Percentiles rank a stretch among this genome's conserved stretches.
Evolutionary conservation across 2,329 filamentous ascomycete species (phyloP).

Genomic region (Alternaria incomplexa): DNA sequence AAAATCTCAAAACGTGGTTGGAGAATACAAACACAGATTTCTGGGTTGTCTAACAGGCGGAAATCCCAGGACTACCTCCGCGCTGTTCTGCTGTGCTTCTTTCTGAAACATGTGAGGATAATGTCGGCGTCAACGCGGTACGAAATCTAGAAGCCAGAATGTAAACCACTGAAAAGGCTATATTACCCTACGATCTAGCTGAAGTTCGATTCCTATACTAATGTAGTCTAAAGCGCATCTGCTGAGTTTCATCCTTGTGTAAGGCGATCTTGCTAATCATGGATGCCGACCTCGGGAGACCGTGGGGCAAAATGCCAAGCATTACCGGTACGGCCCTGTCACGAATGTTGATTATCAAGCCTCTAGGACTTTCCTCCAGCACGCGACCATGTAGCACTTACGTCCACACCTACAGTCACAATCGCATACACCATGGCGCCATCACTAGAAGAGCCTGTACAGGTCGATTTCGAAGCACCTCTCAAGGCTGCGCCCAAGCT

Average conservation of each 20-base stretch:
- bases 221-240: background rate
- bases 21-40: background rate
- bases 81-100: background rate
- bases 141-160: background rate
- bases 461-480: slow-evolving; percentile 76
- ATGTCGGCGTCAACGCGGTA: background rate
- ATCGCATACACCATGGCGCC: slow-evolving; percentile 69
- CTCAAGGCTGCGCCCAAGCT: slow-evolving; percentile 81
- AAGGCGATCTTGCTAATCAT: slow-evolving; percentile 3
- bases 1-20: background rate
- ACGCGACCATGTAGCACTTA: slow-evolving; percentile 29
- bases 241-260: background rate
- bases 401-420: slow-evolving; percentile 8
- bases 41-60: background rate
- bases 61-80: background rate
- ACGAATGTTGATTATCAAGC: slow-evolving; percentile 43
- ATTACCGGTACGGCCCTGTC: slow-evolving; percentile 26
- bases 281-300: slow-evolving; percentile 29
- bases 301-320: slow-evolving; percentile 35
- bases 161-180: too few species aligned
- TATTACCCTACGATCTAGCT: too few species aligned
- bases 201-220: background rate
- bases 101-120: background rate
- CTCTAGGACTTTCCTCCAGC: slow-evolving; percentile 22
- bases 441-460: slow-evolving; percentile 72